Conservation (phyloP, 2,329 filamentous ascomycete species). For the Hymenoscyphus fraxineus region DNA sequence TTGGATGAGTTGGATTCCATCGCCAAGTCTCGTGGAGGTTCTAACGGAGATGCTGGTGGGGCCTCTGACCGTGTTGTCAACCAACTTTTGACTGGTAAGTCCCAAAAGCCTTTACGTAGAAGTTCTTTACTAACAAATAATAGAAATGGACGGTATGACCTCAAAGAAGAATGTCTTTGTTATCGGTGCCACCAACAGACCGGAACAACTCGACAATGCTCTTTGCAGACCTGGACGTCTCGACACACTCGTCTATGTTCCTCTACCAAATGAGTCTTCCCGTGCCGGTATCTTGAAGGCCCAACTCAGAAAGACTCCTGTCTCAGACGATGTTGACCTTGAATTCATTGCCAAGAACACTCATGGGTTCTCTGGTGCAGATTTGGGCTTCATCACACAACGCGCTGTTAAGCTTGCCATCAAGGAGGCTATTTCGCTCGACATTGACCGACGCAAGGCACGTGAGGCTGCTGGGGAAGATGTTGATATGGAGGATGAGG, state of each 20-base stretch:
- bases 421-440: slow-evolving; percentile 86
- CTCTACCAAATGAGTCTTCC: slow-evolving; percentile 86
- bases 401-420: slow-evolving; percentile 98
- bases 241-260: slow-evolving; percentile 97
- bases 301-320: slow-evolving; percentile 96
- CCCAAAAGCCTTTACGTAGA: slow-evolving; percentile 12
- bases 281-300: slow-evolving; percentile 88
- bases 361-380: slow-evolving; percentile 98
- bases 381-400: slow-evolving; percentile 98
- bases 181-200: slow-evolving; percentile 97
- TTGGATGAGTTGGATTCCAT: slow-evolving; percentile 98
- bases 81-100: slow-evolving; percentile 91
- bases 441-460: slow-evolving; percentile 87
- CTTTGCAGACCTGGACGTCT: slow-evolving; percentile 98
- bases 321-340: slow-evolving; percentile 81
- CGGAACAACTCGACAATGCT: slow-evolving; percentile 96
- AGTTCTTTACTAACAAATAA: slow-evolving; percentile 40
- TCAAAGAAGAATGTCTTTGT: slow-evolving; percentile 99
- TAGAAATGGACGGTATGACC: slow-evolving; percentile 99
- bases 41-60: slow-evolving; percentile 91
- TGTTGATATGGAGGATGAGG: slow-evolving; percentile 76
- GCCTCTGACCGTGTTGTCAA: slow-evolving; percentile 99
- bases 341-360: slow-evolving; percentile 93
- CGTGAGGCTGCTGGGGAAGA: slow-evolving; percentile 82
- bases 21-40: slow-evolving; percentile 98